Evolutionary conservation across 257 asterid genomes (phyloP).

Genomic region (Euphrasia confusa): DNA sequence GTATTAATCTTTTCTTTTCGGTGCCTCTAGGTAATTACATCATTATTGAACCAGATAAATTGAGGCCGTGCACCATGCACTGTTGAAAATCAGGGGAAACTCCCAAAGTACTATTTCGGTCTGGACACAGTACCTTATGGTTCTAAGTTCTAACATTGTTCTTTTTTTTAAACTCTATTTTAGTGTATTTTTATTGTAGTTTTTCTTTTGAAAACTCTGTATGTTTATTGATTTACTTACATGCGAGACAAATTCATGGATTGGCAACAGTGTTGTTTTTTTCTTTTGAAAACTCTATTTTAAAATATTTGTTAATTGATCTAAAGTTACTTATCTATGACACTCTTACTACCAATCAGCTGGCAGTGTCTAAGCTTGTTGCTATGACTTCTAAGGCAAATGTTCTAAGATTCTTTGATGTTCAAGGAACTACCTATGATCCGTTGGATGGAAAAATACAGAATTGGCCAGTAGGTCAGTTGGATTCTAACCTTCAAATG

Average conservation of each 20-base stretch:
- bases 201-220: too few species aligned
- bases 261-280: too few species aligned
- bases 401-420: slow-evolving; percentile 53
- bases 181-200: too few species aligned
- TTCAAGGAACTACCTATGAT: slow-evolving; percentile 78
- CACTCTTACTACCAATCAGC: slow-evolving; percentile 92
- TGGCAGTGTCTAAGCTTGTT: slow-evolving; percentile 89
- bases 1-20: slow-evolving; percentile 5
- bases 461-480: too few species aligned
- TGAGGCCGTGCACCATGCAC: slow-evolving; percentile 77
- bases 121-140: too few species aligned
- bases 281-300: too few species aligned
- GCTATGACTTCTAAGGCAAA: slow-evolving; percentile 60
- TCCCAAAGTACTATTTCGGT: slow-evolving; percentile 63
- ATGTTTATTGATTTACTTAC: too few species aligned
- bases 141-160: too few species aligned
- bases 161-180: too few species aligned
- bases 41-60: slow-evolving; percentile 81
- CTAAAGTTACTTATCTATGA: slow-evolving; percentile 26
- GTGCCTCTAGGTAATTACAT: slow-evolving; percentile 68
- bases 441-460: slow-evolving; percentile 27
- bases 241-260: too few species aligned
- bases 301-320: too few species aligned
- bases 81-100: slow-evolving; percentile 69
- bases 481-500: too few species aligned